Percentiles rank a stretch among this genome's conserved stretches.
Conservation (phyloP, 139 green algal genomes). For the Volvox africanus region DNA sequence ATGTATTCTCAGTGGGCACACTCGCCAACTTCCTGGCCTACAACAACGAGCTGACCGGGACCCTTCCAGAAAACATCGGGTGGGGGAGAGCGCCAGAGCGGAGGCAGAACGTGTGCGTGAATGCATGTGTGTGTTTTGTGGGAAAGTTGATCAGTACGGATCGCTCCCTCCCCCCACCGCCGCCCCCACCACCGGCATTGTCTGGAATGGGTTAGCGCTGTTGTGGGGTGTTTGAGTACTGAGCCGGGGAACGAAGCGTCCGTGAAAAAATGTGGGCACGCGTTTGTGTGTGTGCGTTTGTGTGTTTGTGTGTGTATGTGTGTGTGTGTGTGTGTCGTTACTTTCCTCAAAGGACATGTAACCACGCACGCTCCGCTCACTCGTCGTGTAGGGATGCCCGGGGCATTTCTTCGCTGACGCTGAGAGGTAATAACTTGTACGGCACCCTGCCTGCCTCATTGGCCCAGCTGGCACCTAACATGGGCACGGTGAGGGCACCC, state of each 20-base stretch:
- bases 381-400: background rate
- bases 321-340: too few species aligned
- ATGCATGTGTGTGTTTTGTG: too few species aligned
- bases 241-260: too few species aligned
- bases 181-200: too few species aligned
- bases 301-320: too few species aligned
- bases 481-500: background rate
- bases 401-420: slow-evolving; percentile 16
- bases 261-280: too few species aligned
- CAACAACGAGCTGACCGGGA: slow-evolving; percentile 34
- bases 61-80: slow-evolving; percentile 35
- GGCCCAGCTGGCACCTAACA: background rate
- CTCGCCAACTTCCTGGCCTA: background rate
- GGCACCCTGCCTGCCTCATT: slow-evolving; percentile 44
- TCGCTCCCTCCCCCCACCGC: too few species aligned
- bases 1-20: slow-evolving; percentile 38
- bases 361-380: background rate
- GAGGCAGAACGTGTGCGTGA: too few species aligned
- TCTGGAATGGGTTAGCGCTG: too few species aligned
- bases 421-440: slow-evolving; percentile 41
- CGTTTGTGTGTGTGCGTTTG: too few species aligned
- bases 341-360: background rate
- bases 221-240: too few species aligned
- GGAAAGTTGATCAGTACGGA: too few species aligned
- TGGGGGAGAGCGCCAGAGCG: background rate